phyloP scores from a whole-genome alignment of 108 stramenopile genomes.

The Skeletonema menzelii region DNA sequence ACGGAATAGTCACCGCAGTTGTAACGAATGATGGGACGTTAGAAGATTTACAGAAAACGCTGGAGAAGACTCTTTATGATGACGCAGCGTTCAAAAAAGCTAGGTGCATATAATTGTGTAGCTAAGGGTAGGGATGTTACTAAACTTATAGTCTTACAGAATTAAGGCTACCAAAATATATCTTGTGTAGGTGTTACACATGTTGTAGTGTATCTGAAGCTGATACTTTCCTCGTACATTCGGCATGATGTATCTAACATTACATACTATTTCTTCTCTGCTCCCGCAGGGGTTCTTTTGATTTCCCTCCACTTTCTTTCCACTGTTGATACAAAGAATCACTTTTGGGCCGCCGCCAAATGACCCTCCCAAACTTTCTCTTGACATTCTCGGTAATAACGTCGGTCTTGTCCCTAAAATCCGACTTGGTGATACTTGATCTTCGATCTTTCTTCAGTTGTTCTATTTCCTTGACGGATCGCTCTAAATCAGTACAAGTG shows the following conservation, averaged over 20 bases:
- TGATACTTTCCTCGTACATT: too few relatives aligned
- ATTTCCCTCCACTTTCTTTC: not conserved
- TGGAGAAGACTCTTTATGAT: conserved; percentile 44
- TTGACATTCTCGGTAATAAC: not conserved
- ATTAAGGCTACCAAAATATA: too few relatives aligned
- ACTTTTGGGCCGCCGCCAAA: not conserved
- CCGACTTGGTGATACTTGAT: not conserved
- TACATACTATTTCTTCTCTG: not conserved
- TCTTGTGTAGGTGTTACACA: too few relatives aligned
- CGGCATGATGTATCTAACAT: not conserved
- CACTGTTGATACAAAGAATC: not conserved
- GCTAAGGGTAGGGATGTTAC: too few relatives aligned
- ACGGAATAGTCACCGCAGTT: conserved; percentile 59
- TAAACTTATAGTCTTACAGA: too few relatives aligned
- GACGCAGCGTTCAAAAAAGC: conserved; percentile 17
- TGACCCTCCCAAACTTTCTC: not conserved
- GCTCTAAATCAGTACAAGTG: not conserved
- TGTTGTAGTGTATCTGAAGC: too few relatives aligned
- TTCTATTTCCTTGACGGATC: not conserved
- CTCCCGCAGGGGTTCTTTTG: too few relatives aligned
- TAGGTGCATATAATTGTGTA: too few relatives aligned
- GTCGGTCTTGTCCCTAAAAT: not conserved
- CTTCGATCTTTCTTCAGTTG: not conserved
- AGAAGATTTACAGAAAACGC: conserved; percentile 15
- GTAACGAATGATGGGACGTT: conserved; percentile 67